These are phyloP conservation scores for Cystobasidium tubakii DNA, from an alignment of 768 basidiomycete species.

Conservation along the genomic window DNA sequence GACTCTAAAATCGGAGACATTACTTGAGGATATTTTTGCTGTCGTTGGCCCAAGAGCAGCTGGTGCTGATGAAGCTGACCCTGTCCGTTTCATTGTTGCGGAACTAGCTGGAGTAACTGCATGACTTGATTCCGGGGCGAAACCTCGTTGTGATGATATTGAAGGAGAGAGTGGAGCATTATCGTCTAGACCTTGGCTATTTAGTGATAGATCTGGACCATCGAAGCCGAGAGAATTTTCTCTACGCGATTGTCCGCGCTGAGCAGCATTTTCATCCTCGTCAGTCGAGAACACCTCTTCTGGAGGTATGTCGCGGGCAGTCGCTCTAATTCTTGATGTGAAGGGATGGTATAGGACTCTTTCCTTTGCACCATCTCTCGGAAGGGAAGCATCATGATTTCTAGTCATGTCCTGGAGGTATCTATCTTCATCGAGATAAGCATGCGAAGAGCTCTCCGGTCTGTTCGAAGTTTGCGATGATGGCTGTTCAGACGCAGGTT, in stretches of 20 bases:
- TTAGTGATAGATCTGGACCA: background rate
- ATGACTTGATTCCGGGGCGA: background rate
- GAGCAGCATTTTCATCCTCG: background rate
- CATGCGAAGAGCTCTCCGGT: background rate
- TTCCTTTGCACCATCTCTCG: background rate
- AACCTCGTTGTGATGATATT: background rate
- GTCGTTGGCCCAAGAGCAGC: background rate
- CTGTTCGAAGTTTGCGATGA: background rate
- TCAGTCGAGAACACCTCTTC: constrained; percentile 9
- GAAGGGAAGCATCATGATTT: background rate
- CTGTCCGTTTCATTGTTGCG: background rate
- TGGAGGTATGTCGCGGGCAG: background rate
- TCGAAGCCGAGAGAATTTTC: background rate
- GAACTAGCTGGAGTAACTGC: background rate
- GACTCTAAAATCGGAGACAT: background rate
- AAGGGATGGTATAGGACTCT: background rate
- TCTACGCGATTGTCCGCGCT: background rate
- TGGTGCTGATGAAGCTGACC: constrained; percentile 5
- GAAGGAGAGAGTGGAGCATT: background rate
- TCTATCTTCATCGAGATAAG: background rate
- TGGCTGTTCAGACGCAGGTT: background rate
- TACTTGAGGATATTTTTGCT: constrained; percentile 6
- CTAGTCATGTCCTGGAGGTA: background rate
- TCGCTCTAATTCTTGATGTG: background rate
- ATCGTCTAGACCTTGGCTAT: background rate